Percentiles rank a stretch among this genome's conserved stretches.
These are phyloP conservation scores for Mycena haematopus DNA, from an alignment of 768 basidiomycete species.

Conservation along the genomic window DNA sequence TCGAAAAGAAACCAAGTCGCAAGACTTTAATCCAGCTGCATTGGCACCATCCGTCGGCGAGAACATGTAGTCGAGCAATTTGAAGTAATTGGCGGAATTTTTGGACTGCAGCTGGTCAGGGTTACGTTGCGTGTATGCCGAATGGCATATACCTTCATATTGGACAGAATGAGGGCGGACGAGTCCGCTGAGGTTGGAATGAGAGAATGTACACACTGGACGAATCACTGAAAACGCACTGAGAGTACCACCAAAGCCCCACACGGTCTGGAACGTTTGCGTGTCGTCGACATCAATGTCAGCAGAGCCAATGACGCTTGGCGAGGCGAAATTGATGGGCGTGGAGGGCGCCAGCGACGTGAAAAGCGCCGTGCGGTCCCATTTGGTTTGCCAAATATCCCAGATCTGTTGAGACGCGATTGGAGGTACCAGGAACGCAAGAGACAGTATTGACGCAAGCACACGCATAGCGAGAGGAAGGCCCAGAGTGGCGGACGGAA, in stretches of 20 bases:
- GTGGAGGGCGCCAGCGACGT: constrained; percentile 51
- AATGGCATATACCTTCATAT: constrained; percentile 60
- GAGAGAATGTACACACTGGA: constrained; percentile 1
- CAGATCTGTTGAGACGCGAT: constrained; percentile 57
- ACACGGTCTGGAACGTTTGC: constrained; percentile 63
- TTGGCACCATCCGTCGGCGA: constrained; percentile 64
- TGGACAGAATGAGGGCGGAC: constrained; percentile 63
- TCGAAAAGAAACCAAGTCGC: constrained; percentile 30
- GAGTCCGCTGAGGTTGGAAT: constrained; percentile 63
- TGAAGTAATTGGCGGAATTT: constrained; percentile 64
- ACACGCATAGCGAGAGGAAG: constrained; percentile 26
- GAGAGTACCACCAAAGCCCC: constrained; percentile 70
- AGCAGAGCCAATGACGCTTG: constrained; percentile 62
- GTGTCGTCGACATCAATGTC: constrained; percentile 68
- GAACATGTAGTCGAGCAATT: constrained; percentile 65
- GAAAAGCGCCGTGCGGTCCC: constrained; percentile 59
- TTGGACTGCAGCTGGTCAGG: constrained; percentile 41
- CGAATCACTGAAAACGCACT: constrained; percentile 47
- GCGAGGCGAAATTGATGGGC: constrained; percentile 64
- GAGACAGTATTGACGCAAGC: constrained; percentile 22
- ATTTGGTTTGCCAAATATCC: constrained; percentile 66
- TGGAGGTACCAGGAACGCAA: constrained; percentile 29
- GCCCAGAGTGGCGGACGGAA: too few relatives aligned
- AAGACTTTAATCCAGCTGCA: constrained; percentile 70
- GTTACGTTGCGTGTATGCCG: not conserved